Evolutionary conservation across 2,329 filamentous ascomycete genomes (phyloP), one percentile per base, ranked within the genome.

Genomic region (Dothistroma septosporum): DNA sequence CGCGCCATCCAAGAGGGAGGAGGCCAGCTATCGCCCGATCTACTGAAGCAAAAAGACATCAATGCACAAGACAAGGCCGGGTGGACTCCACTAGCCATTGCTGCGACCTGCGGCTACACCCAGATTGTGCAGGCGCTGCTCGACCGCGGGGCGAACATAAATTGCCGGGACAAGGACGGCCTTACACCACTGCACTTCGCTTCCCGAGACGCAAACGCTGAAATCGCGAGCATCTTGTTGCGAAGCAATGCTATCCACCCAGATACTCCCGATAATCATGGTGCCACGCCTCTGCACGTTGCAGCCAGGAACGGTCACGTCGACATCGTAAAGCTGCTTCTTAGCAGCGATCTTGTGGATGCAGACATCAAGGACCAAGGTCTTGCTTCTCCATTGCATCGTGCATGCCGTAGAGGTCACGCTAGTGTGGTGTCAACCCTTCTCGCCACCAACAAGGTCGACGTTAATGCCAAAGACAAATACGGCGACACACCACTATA

Each of bases 381-480:
- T 31, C 28, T 33, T 10, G 50, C 50, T 31, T 33, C 50, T 37
- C 50, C 50, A n/a, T 53, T 53, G 50, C 28, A 33, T 37, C 28
- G 28, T 8, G 50, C 50, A 9, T 53, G 28, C 19, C 50, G 50
- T 9, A 33, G 28, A 35, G 33, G 33, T 8, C 50, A 53, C n/a
- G 50, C 31, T 37, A 28, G n/a, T 7, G 33, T 53, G 9, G 50
- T 33, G 28, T 21, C 19, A n/a, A 32, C 33, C 33, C 50, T 53
- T 21, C 50, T 53, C 28, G 50, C 50, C 28, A 53, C 24, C 24
- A 4, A 53, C 14, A 33, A 53, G 22, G 28, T 53, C 50, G 57
- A 62, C 57, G 55, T 62, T 46, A 46, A 54, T n/a, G 57, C 57
- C 12, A 57, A 62, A 57, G 60, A 62, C 33, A 60, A 57, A 31